A percentile compares a stretch with the other conserved stretches of the same genome.
Conservation (phyloP, 495 filamentous ascomycete species). For the Antarctomyces pellizariae region DNA sequence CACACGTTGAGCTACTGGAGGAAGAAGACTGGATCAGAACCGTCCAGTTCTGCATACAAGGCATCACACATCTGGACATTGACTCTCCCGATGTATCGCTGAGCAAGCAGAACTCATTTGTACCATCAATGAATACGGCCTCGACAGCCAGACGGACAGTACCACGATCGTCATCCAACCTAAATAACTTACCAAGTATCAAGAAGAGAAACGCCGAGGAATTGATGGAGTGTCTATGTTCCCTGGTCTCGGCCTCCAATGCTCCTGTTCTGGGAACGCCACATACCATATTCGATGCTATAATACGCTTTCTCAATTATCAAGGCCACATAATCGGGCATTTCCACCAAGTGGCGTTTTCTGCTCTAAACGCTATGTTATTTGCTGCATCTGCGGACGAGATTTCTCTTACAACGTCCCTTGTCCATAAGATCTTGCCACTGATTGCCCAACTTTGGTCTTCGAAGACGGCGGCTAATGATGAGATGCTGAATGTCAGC, state of each 20-base stretch:
- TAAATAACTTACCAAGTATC: constrained; percentile 1
- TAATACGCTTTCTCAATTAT: constrained; percentile 37
- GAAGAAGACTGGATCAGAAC: constrained; percentile 41
- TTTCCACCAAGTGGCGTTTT: constrained; percentile 47
- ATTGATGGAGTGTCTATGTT: constrained; percentile 6
- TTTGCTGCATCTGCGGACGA: constrained; percentile 41
- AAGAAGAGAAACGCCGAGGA: constrained; percentile 9
- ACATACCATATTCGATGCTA: constrained; percentile 28
- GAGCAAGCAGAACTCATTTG: constrained; percentile 7
- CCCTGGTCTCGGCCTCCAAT: constrained; percentile 29
- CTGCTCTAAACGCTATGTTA: constrained; percentile 48
- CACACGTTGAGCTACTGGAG: constrained; percentile 57
- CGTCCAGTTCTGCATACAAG: constrained; percentile 41
- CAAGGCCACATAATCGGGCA: constrained; percentile 30
- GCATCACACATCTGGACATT: constrained; percentile 20
- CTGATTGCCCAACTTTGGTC: constrained; percentile 53
- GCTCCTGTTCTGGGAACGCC: constrained; percentile 40
- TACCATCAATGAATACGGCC: not conserved
- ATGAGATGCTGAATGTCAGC: constrained; percentile 39
- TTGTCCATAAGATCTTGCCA: constrained; percentile 38
- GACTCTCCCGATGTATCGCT: constrained; percentile 3
- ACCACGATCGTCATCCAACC: not conserved
- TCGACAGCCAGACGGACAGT: not conserved
- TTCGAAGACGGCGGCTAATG: constrained; percentile 37
- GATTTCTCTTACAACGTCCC: constrained; percentile 30